These are phyloP conservation scores for Dendrobium chrysotoxum DNA, from an alignment of 106 monocot species.

Conservation along the genomic window DNA sequence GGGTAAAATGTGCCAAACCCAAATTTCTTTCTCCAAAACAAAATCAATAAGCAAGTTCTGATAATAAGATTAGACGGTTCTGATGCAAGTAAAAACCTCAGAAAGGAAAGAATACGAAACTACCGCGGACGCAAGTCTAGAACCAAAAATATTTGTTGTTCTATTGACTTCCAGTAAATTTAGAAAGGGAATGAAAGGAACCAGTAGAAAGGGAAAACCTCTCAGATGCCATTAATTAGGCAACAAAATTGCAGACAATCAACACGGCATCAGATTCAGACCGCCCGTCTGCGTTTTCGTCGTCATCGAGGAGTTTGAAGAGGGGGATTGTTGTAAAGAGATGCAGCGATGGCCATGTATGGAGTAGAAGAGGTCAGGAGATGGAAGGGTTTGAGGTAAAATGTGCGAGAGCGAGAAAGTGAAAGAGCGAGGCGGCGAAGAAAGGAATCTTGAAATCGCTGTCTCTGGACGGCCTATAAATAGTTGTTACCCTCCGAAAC, in stretches of 20 bases:
- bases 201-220: not conserved
- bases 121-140: too few relatives aligned
- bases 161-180: not conserved
- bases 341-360: not conserved
- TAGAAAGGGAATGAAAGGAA: not conserved
- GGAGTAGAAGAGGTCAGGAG: too few relatives aligned
- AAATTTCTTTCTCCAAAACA: not conserved
- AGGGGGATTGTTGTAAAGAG: not conserved
- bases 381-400: too few relatives aligned
- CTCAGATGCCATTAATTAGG: constrained; percentile 9
- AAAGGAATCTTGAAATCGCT: too few relatives aligned
- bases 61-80: not conserved
- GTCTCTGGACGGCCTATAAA: too few relatives aligned
- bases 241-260: constrained; percentile 9
- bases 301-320: constrained; percentile 3
- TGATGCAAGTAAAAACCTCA: not conserved
- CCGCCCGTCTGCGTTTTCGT: constrained; percentile 16
- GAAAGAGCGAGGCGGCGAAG: too few relatives aligned
- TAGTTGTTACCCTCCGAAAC: too few relatives aligned
- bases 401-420: too few relatives aligned
- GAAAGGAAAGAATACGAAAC: too few relatives aligned
- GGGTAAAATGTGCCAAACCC: not conserved
- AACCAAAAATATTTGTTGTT: not conserved
- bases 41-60: not conserved
- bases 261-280: constrained; percentile 18